Base-by-base conservation (phyloP, 305 asterid genomes). In the Fraxinus floribunda region DNA sequence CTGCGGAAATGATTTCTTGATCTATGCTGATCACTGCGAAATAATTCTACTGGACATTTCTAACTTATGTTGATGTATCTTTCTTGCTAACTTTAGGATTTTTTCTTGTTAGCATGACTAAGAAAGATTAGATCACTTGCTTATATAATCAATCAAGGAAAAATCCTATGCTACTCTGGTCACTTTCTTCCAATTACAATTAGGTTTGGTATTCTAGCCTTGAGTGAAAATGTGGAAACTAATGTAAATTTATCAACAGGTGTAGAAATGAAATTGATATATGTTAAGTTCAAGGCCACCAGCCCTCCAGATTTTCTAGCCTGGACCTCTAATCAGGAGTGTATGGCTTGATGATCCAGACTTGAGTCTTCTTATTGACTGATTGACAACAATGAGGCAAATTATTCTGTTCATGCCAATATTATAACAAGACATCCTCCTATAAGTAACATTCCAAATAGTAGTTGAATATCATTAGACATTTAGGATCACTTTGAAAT, bases 301-400 rank as follows among this genome's bases (percentile, higher is more conserved):
- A n/a, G 15, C 60, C 60, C 18, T 15, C 62, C 20, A 52, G n/a
- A n/a, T 55, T n/a, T 52, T 55, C 64, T 52, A n/a, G 62, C 9
- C 22, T 5, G 8, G 55, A 16, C 8, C 62, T 16, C 62, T 55
- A 55, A 55, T 55, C 64, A 55, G 24, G 26, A 55, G 24, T 55
- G 64, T 20, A n/a, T 16, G 64, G 75, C 75, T 68, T 15, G 36
- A n/a, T 26, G 29, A 29, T 41, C 29, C 74, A 49, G 34, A 30
- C 26, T 36, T 35, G 46, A 8, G 32, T 52, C 64, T 78, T 73
- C 80, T 55, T 39, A 41, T 13, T 1, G 76, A 80, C 77, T 29
- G 76, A 26, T 64, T 72, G 3, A 78, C 62, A 71, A 75, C 46
- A 71, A 75, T 26, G 75, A 79, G 39, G 77, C 70, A 57, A 83